Evolutionary conservation across 495 filamentous ascomycete species (phyloP), one percentile per base, ranked within the genome.

Genomic region (Xylaria acuta): DNA sequence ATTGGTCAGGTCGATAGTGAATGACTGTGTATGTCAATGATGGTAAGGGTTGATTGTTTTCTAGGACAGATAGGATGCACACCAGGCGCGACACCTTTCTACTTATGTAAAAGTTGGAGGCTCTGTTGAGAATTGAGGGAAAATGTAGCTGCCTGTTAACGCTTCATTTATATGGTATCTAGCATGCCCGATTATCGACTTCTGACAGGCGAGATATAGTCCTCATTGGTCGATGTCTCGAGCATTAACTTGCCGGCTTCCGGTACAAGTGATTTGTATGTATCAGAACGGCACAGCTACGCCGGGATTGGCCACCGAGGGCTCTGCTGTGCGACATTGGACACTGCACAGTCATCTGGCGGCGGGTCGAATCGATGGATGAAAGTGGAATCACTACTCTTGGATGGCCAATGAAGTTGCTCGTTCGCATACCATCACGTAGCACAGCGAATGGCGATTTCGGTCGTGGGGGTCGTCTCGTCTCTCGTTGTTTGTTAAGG

Each of bases 291-390:
- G 65, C 65, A 67, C 49, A 67, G 32, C 32, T 40, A 67, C 14
- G 65, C 65, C 65, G 64, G 64, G 65, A 56, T 67, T 54, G 65
- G 65, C 36, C 65, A 67, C 49, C 65, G 65, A 67, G 32, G 36
- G 34, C 25, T 38, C 36, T 63, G 36, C n/a, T 22, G 59, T 41
- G 36, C 16, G 64, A 36, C 64, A 66, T 67, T 40, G 64, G 47
- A 56, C 65, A 30, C 16, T 54, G 65, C 47, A 56, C 30, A 41
- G 65, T 67, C 65, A 54, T 56, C 65, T 54, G 65, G 65, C 49
- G 34, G 65, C 43, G 43, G 64, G n/a, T 8, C 45, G 4, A 56
- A 43, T 54, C 32, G 34, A 18, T 41, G 41, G 20, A 32, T 8
- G 1, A 22, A 38, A 66, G 62, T 53, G 64, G 64, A 49, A 18